These are phyloP conservation scores for Alternaria infectoria DNA, from an alignment of 2,329 filamentous ascomycete species.

Conservation along the genomic window DNA sequence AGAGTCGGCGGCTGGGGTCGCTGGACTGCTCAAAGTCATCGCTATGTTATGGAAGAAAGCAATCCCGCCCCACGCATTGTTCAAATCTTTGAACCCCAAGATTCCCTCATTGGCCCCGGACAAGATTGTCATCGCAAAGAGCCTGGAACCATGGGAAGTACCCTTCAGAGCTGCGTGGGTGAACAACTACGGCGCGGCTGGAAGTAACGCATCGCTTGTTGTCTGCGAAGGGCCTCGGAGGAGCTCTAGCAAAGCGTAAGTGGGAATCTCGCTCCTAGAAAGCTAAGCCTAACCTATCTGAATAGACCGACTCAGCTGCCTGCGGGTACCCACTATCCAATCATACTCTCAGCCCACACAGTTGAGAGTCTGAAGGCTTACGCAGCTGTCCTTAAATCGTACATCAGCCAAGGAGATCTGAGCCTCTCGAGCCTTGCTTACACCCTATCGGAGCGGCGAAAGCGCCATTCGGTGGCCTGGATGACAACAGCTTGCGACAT, in stretches of 20 bases:
- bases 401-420: background rate
- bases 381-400: background rate
- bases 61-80: conserved; percentile 19
- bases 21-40: conserved; percentile 31
- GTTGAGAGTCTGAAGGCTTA: conserved; percentile 6
- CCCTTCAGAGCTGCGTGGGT: conserved; percentile 6
- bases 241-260: background rate
- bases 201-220: conserved; percentile 8
- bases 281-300: background rate
- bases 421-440: conserved; percentile 8
- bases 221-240: conserved; percentile 8
- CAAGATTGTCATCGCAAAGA: conserved; percentile 7
- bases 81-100: conserved; percentile 24
- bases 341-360: conserved; percentile 6
- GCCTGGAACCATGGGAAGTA: conserved; percentile 1
- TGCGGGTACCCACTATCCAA: background rate
- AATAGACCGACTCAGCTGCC: background rate
- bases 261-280: background rate
- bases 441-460: conserved; percentile 9
- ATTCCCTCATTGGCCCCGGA: conserved; percentile 16
- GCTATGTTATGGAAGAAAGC: conserved; percentile 19
- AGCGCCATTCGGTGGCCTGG: conserved; percentile 3
- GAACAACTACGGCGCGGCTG: conserved; percentile 2
- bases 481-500: conserved; percentile 7
- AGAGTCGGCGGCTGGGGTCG: conserved; percentile 43